Evolutionary conservation across 805 yeast species (phyloP).

Genomic region (Grigorovia yakushimaensis): DNA sequence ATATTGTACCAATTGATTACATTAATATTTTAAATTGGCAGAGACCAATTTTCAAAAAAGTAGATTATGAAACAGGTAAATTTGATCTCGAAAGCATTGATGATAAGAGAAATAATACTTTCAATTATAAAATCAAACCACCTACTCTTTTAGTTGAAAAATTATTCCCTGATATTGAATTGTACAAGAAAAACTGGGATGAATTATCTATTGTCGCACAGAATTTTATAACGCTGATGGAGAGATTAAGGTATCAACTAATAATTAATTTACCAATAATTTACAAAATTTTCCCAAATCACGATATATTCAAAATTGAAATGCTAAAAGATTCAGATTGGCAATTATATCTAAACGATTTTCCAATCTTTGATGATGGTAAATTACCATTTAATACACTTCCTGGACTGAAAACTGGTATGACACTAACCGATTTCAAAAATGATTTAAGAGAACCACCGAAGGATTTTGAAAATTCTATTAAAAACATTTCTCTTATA

Average conservation of each 20-base stretch:
- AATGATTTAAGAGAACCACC: constrained; percentile 11
- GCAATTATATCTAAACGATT: constrained; percentile 16
- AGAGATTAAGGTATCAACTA: constrained; percentile 14
- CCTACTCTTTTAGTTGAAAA: constrained; percentile 14
- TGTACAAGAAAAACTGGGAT: constrained; percentile 9
- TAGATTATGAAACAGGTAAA: background rate
- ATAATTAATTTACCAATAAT: constrained; percentile 23
- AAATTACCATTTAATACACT: constrained; percentile 7
- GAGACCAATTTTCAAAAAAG: constrained; percentile 8
- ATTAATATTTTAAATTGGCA: constrained; percentile 14
- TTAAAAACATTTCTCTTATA: background rate
- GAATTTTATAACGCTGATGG: constrained; percentile 16
- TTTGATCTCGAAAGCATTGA: background rate
- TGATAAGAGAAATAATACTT: background rate
- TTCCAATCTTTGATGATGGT: constrained; percentile 1
- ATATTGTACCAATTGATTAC: constrained; percentile 19
- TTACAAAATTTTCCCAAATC: constrained; percentile 22
- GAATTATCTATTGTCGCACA: constrained; percentile 11
- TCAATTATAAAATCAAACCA: constrained; percentile 2
- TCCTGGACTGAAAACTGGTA: constrained; percentile 6
- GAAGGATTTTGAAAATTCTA: background rate
- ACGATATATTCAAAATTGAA: constrained; percentile 21
- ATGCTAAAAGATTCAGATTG: constrained; percentile 18
- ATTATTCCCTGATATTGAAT: constrained; percentile 25
- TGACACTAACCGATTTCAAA: constrained; percentile 6